Evolutionary conservation across 1,284 basidiomycete genomes (phyloP).

Genomic region (Hymenochaete sp.): DNA sequence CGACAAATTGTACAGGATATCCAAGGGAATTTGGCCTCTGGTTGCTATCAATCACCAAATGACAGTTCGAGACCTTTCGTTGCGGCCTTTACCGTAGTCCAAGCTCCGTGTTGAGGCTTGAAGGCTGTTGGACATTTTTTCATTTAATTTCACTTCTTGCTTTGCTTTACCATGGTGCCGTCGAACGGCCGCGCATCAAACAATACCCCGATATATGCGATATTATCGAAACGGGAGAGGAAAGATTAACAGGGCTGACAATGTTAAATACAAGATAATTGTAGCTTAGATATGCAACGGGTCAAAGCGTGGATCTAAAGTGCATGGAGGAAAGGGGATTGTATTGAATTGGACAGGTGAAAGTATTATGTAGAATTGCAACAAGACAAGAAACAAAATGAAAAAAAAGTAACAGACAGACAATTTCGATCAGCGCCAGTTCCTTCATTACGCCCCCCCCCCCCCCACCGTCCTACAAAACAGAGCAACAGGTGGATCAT

Average conservation of each 20-base stretch:
- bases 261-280: neutral
- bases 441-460: no score
- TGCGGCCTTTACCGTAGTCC: neutral
- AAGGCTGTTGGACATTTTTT: neutral
- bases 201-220: neutral
- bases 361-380: no score
- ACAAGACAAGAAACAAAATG: no score
- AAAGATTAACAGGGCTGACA: neutral
- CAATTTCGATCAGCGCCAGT: no score
- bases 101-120: neutral
- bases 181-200: neutral
- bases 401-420: no score
- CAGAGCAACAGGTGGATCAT: no score
- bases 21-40: constrained; percentile 9
- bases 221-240: neutral
- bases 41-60: constrained; percentile 16
- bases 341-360: no score
- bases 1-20: neutral
- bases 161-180: neutral
- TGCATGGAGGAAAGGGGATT: no score
- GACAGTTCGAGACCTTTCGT: constrained; percentile 13
- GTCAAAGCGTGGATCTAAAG: no score
- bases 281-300: no score
- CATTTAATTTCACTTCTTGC: neutral
- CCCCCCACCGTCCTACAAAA: no score